These are phyloP conservation scores for Suhomyces ambrosiae DNA, from an alignment of 1,139 yeast genomes.

Conservation along the genomic window DNA sequence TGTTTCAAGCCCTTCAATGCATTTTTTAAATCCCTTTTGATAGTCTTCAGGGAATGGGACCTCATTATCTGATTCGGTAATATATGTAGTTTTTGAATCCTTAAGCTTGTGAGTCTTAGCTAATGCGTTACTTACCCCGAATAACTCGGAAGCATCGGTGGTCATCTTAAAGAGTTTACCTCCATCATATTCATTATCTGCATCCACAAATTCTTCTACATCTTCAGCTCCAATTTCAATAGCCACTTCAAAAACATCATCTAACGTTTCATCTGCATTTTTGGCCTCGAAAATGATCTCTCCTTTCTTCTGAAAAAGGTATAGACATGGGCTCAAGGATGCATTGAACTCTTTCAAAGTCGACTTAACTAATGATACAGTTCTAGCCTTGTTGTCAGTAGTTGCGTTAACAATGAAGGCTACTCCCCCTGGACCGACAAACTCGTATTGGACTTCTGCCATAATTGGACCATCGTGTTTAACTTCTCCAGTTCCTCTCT, in stretches of 20 bases:
- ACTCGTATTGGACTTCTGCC: slow-evolving; percentile 70
- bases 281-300: slow-evolving; percentile 55
- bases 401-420: slow-evolving; percentile 81
- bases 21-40: slow-evolving; percentile 55
- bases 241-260: slow-evolving; percentile 68
- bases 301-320: slow-evolving; percentile 77
- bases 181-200: slow-evolving; percentile 46
- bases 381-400: slow-evolving; percentile 86
- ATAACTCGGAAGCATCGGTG: slow-evolving; percentile 66
- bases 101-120: slow-evolving; percentile 57
- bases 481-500: slow-evolving; percentile 71
- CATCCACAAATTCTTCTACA: slow-evolving; percentile 53
- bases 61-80: slow-evolving; percentile 63
- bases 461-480: slow-evolving; percentile 36
- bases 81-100: slow-evolving; percentile 70
- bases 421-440: slow-evolving; percentile 90
- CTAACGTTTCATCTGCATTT: slow-evolving; percentile 48
- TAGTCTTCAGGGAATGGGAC: slow-evolving; percentile 57
- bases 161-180: slow-evolving; percentile 37
- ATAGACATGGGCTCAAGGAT: slow-evolving; percentile 73
- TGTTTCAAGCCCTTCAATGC: slow-evolving; percentile 65
- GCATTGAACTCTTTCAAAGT: slow-evolving; percentile 75
- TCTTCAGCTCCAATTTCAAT: slow-evolving; percentile 88
- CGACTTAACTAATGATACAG: slow-evolving; percentile 74
- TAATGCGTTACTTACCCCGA: slow-evolving; percentile 59